Evolutionary conservation across 2,329 filamentous ascomycete species (phyloP).

Genomic region (Alternaria gansuensis): DNA sequence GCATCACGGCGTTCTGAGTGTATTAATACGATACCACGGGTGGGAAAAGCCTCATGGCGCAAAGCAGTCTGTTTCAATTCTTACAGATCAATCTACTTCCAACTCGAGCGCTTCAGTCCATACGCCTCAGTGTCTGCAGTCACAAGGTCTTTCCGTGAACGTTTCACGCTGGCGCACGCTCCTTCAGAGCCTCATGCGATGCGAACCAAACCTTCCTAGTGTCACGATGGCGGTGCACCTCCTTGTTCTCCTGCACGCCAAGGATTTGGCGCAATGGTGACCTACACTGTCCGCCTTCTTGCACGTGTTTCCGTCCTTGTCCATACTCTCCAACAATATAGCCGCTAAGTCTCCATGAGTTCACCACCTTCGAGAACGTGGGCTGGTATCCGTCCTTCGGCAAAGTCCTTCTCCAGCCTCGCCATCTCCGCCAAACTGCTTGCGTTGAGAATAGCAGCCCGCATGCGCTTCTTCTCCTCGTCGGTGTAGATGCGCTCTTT

Average conservation of each 20-base stretch:
- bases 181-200: neutral
- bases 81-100: slow-evolving; percentile 15
- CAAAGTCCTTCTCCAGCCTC: slow-evolving; percentile 86
- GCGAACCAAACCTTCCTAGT: neutral
- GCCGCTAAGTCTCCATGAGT: slow-evolving; percentile 40
- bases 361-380: slow-evolving; percentile 42
- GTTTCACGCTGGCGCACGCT: neutral
- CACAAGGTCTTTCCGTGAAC: neutral
- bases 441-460: slow-evolving; percentile 87
- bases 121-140: neutral
- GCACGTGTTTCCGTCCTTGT: neutral
- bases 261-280: neutral
- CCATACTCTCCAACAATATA: neutral
- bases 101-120: neutral
- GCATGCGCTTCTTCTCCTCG: slow-evolving; percentile 83
- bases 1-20: slow-evolving; percentile 32
- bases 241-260: neutral
- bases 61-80: slow-evolving; percentile 18
- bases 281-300: neutral
- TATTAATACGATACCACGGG: slow-evolving; percentile 35
- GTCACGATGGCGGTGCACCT: neutral
- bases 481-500: slow-evolving; percentile 80
- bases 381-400: slow-evolving; percentile 82
- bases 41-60: slow-evolving; percentile 21
- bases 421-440: slow-evolving; percentile 91